Conservation (phyloP, 208 protist genomes). For the Trypanosoma conorhini region DNA sequence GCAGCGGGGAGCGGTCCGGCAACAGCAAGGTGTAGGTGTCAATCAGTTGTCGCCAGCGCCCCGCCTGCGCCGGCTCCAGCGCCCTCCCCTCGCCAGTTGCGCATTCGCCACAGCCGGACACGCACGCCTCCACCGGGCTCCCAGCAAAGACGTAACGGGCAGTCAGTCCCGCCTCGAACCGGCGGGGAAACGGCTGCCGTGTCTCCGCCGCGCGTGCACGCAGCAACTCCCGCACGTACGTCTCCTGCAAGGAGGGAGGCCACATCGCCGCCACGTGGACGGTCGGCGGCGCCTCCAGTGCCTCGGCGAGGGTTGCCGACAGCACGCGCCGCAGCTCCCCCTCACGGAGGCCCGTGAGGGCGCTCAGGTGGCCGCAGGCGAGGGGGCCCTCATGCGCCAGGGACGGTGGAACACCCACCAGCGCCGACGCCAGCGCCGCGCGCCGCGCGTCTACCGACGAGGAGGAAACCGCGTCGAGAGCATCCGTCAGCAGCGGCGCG, state of each 20-base stretch:
- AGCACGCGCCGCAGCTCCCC: slow-evolving; percentile 20
- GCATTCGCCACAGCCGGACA: neutral
- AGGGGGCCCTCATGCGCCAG: slow-evolving; percentile 45
- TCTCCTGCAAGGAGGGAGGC: slow-evolving; percentile 17
- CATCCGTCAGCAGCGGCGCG: slow-evolving; percentile 6
- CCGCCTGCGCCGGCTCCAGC: neutral
- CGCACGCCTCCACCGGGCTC: slow-evolving; percentile 2
- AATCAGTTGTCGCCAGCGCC: slow-evolving; percentile 45
- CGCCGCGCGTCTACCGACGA: neutral
- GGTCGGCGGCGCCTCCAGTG: slow-evolving; percentile 13
- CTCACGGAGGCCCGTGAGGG: slow-evolving; percentile 5
- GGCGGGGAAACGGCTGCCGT: neutral
- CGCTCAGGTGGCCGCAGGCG: slow-evolving; percentile 12
- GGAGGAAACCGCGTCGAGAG: neutral
- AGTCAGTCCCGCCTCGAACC: slow-evolving; percentile 37
- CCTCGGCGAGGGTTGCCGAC: neutral
- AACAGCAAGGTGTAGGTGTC: slow-evolving; percentile 66
- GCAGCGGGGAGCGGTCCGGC: slow-evolving; percentile 71
- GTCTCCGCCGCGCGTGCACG: slow-evolving; percentile 8
- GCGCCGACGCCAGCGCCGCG: slow-evolving; percentile 1
- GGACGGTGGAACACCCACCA: slow-evolving; percentile 26
- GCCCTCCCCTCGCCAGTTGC: slow-evolving; percentile 5
- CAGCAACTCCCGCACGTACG: slow-evolving; percentile 24
- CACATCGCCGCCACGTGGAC: slow-evolving; percentile 35
- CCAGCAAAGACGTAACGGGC: slow-evolving; percentile 22